phyloP scores from a whole-genome alignment of 2,329 filamentous ascomycete genomes.

The Claviceps pazoutovae region DNA sequence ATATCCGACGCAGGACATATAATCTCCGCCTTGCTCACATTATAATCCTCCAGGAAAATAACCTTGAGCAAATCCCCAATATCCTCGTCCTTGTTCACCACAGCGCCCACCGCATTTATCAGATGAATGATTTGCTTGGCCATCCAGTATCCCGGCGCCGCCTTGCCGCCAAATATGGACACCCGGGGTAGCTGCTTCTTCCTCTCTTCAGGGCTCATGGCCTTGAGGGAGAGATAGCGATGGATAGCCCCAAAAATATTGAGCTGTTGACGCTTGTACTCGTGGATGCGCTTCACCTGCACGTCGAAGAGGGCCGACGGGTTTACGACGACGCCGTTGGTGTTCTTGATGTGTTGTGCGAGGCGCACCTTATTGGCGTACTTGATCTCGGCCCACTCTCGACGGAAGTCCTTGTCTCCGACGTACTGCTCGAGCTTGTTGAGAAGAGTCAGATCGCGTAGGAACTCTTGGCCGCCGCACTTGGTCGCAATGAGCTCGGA shows the following conservation, averaged over 20 bases:
- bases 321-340: slow-evolving; percentile 70
- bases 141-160: slow-evolving; percentile 99
- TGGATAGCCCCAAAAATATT: slow-evolving; percentile 98
- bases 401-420: slow-evolving; percentile 80
- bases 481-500: slow-evolving; percentile 89
- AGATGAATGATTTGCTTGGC: slow-evolving; percentile 97
- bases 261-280: slow-evolving; percentile 97
- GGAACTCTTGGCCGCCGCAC: slow-evolving; percentile 66
- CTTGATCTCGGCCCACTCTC: slow-evolving; percentile 95
- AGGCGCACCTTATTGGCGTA: slow-evolving; percentile 87
- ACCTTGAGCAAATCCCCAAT: slow-evolving; percentile 93
- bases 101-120: slow-evolving; percentile 77
- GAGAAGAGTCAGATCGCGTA: slow-evolving; percentile 79
- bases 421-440: slow-evolving; percentile 75
- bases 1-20: slow-evolving; percentile 90
- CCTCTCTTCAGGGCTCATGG: slow-evolving; percentile 65
- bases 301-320: slow-evolving; percentile 85
- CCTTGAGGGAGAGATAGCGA: slow-evolving; percentile 80
- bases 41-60: slow-evolving; percentile 95
- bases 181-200: slow-evolving; percentile 82
- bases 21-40: slow-evolving; percentile 97
- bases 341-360: slow-evolving; percentile 78
- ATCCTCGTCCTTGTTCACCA: slow-evolving; percentile 86
- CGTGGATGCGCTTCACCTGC: slow-evolving; percentile 97
- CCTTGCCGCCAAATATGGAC: slow-evolving; percentile 94